These are phyloP conservation scores for Aspergillus flavus DNA, from an alignment of 2,329 filamentous ascomycete genomes.

Conservation along the genomic window DNA sequence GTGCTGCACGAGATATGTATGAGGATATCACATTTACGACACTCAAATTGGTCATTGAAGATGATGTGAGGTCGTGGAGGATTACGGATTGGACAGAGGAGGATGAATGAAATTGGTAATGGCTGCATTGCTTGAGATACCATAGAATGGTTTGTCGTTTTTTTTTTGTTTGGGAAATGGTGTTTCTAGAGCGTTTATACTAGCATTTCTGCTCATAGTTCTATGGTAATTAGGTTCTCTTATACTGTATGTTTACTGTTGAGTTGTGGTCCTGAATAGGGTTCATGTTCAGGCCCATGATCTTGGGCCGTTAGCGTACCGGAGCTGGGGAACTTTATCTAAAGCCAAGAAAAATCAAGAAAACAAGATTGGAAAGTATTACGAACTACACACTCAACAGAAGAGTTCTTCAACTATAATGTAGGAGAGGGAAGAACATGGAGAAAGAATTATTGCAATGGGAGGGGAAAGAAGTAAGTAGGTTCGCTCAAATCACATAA, in stretches of 20 bases:
- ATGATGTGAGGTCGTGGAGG: slow-evolving; percentile 66
- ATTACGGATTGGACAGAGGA: slow-evolving; percentile 58
- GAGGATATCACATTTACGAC: slow-evolving; percentile 70
- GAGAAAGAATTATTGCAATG: not conserved
- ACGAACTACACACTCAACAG: not conserved
- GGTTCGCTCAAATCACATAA: not conserved
- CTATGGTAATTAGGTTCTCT: not conserved
- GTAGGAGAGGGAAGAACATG: not conserved
- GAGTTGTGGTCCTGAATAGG: not conserved
- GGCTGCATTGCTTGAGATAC: not conserved
- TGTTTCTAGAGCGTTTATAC: not conserved
- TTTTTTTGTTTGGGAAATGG: not conserved
- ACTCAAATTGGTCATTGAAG: slow-evolving; percentile 65
- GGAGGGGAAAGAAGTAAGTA: too few species aligned
- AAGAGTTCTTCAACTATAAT: not conserved
- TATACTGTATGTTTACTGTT: not conserved
- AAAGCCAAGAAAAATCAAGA: not conserved
- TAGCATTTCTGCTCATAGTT: not conserved
- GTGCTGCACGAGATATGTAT: slow-evolving; percentile 52
- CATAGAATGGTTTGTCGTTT: not conserved
- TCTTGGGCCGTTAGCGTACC: not conserved
- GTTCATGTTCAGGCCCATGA: not conserved
- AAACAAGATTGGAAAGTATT: not conserved
- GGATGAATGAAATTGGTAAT: slow-evolving; percentile 25
- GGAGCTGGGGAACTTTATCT: not conserved